Evolutionary conservation across 2,329 filamentous ascomycete genomes (phyloP).

Genomic region (Nemania diffusa): DNA sequence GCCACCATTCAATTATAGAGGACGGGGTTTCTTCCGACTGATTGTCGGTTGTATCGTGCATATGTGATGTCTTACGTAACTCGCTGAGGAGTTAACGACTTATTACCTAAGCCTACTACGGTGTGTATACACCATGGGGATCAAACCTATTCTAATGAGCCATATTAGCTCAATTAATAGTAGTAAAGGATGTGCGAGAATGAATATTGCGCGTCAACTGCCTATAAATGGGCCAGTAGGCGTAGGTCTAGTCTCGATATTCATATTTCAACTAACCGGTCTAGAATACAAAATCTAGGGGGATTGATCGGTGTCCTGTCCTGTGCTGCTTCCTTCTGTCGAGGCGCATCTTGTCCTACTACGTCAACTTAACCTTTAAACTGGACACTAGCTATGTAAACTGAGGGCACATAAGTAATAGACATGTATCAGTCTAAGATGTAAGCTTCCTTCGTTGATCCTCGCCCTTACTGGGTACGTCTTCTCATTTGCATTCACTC

Average conservation of each 20-base stretch:
- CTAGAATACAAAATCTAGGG: not conserved
- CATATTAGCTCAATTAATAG: not conserved
- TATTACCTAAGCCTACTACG: not conserved
- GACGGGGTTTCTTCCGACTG: not conserved
- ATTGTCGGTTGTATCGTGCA: not conserved
- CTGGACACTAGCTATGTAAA: not conserved
- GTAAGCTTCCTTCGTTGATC: constrained; percentile 18
- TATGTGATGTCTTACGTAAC: not conserved
- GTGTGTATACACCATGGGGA: not conserved
- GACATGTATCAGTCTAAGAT: constrained; percentile 4
- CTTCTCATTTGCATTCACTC: not conserved
- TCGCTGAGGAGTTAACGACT: not conserved
- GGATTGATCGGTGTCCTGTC: not conserved
- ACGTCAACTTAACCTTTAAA: not conserved
- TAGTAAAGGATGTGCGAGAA: not conserved
- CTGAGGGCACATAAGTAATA: not conserved
- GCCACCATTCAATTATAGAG: not conserved
- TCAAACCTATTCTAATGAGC: not conserved
- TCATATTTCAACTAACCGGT: not conserved
- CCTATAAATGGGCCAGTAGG: not conserved
- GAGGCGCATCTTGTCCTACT: not conserved
- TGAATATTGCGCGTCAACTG: not conserved
- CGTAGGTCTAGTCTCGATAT: not conserved
- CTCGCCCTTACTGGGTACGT: not conserved
- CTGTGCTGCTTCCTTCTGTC: not conserved